phyloP scores from a whole-genome alignment of 805 yeast genomes.

The Schwanniomyces vanrijiae region DNA sequence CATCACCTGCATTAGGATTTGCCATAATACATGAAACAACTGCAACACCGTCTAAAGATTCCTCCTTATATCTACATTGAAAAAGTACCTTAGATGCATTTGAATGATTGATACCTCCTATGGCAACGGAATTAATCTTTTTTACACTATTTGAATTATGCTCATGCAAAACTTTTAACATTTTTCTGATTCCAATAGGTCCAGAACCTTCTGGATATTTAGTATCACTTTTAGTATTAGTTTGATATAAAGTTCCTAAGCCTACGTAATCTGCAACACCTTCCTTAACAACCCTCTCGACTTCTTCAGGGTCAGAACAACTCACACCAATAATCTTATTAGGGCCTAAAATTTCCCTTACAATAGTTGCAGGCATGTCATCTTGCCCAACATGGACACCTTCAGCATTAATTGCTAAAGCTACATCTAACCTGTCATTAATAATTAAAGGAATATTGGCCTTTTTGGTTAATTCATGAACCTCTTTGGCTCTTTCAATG shows the following conservation, averaged over 20 bases:
- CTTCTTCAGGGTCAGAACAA: constrained; percentile 60
- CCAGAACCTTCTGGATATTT: constrained; percentile 58
- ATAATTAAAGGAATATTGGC: constrained; percentile 75
- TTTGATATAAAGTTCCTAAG: constrained; percentile 74
- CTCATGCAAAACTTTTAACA: constrained; percentile 45
- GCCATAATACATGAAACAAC: constrained; percentile 88
- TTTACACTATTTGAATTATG: constrained; percentile 21
- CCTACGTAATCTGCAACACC: constrained; percentile 78
- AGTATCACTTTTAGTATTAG: constrained; percentile 63
- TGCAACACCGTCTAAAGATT: constrained; percentile 75
- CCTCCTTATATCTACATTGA: constrained; percentile 46
- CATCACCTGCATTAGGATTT: constrained; percentile 47
- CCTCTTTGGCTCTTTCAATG: constrained; percentile 55
- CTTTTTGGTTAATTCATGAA: constrained; percentile 60
- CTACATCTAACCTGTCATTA: constrained; percentile 86
- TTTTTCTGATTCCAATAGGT: constrained; percentile 58
- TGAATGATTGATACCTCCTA: constrained; percentile 72
- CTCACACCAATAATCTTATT: constrained; percentile 80
- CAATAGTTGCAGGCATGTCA: constrained; percentile 68
- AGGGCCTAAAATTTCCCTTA: constrained; percentile 66
- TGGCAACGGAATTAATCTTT: constrained; percentile 63
- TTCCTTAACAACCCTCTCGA: constrained; percentile 46
- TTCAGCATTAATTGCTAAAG: constrained; percentile 84
- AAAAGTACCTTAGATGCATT: constrained; percentile 61
- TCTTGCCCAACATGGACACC: constrained; percentile 94